phyloP scores from a whole-genome alignment of 2,329 filamentous ascomycete genomes.

The Chrysoporthe puriensis region DNA sequence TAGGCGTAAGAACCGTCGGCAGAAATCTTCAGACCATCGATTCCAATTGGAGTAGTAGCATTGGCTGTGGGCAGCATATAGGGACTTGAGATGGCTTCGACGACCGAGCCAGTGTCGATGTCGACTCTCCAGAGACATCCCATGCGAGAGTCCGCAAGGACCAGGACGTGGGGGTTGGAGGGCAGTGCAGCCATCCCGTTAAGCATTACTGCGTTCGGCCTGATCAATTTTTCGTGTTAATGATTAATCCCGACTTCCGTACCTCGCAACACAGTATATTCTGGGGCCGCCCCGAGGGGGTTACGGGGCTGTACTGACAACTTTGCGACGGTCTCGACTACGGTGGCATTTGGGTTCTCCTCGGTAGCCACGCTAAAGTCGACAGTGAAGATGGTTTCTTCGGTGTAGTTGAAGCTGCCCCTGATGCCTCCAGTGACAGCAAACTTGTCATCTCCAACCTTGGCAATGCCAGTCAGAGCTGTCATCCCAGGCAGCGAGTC shows the following conservation, averaged over 20 bases:
- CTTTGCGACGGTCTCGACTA: conserved; percentile 22
- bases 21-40: conserved; percentile 27
- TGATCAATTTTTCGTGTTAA: not conserved
- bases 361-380: conserved; percentile 24
- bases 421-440: conserved; percentile 22
- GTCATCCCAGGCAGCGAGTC: conserved; percentile 13
- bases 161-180: conserved; percentile 17
- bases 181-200: conserved; percentile 28
- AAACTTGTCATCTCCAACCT: conserved; percentile 22
- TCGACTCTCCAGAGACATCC: conserved; percentile 26
- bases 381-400: conserved; percentile 29
- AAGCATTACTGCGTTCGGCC: conserved; percentile 27
- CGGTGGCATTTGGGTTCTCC: conserved; percentile 11
- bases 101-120: conserved; percentile 18
- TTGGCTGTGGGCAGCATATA: conserved; percentile 10
- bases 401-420: conserved; percentile 26
- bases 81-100: conserved; percentile 17
- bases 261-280: not conserved
- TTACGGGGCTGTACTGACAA: conserved; percentile 1
- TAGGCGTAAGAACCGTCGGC: conserved; percentile 22
- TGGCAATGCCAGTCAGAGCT: conserved; percentile 17
- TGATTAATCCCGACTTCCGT: not conserved
- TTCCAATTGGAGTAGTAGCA: conserved; percentile 21
- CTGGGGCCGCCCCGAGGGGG: not conserved
- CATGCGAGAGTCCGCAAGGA: conserved; percentile 24